Conservation (phyloP, 768 basidiomycete genomes). For the Hericium erinaceus region DNA sequence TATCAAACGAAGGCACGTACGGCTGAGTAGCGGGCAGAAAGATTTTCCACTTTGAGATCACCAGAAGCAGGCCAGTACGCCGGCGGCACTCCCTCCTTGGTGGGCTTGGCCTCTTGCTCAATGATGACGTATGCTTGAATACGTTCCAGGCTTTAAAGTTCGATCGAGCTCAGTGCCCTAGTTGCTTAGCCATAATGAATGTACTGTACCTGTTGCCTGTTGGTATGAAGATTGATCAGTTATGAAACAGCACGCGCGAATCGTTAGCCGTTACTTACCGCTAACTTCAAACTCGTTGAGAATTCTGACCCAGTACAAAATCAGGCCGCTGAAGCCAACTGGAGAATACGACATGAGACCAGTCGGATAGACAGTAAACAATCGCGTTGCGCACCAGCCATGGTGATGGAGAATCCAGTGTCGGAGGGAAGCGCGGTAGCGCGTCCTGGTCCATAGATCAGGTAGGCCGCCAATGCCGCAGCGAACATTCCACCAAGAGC, state of each 20-base stretch:
- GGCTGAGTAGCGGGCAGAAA: conserved; percentile 39
- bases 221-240: neutral
- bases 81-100: conserved; percentile 37
- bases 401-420: conserved; percentile 30
- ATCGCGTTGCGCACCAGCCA: conserved; percentile 26
- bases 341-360: neutral
- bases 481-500: conserved; percentile 43
- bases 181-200: neutral
- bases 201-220: conserved; percentile 20
- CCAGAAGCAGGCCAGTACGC: conserved; percentile 60
- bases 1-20: conserved; percentile 11
- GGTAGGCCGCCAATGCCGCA: conserved; percentile 38
- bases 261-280: conserved; percentile 20
- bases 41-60: conserved; percentile 38
- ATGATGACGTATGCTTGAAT: conserved; percentile 47
- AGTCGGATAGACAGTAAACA: neutral
- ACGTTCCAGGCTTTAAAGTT: conserved; percentile 33
- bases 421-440: conserved; percentile 25
- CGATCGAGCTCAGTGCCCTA: neutral
- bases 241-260: no score
- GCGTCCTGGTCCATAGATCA: conserved; percentile 37
- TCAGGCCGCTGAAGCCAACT: conserved; percentile 47
- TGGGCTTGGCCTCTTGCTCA: conserved; percentile 41
- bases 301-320: conserved; percentile 41
- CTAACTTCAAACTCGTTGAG: conserved; percentile 37